These are phyloP conservation scores for Prunella vulgaris DNA, from an alignment of 257 asterid species.

Conservation along the genomic window DNA sequence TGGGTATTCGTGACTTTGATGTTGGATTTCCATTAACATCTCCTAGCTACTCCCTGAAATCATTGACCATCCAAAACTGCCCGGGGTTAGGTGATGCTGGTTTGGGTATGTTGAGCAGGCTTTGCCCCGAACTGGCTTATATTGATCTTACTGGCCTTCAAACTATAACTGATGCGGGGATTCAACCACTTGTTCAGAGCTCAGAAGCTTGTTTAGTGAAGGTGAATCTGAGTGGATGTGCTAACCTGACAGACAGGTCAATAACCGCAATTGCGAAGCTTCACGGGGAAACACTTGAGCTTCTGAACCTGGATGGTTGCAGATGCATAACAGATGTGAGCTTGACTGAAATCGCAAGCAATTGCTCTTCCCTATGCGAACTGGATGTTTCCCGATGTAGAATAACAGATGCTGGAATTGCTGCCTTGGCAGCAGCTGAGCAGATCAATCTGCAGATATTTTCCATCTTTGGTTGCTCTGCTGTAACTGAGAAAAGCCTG, in stretches of 20 bases:
- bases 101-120: slow-evolving; percentile 41
- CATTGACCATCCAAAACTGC: slow-evolving; percentile 59
- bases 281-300: slow-evolving; percentile 65
- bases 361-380: slow-evolving; percentile 51
- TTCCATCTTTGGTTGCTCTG: slow-evolving; percentile 50
- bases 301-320: slow-evolving; percentile 67
- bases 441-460: slow-evolving; percentile 48
- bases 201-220: slow-evolving; percentile 52
- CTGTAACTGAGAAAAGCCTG: slow-evolving; percentile 46
- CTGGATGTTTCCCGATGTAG: slow-evolving; percentile 61
- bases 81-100: slow-evolving; percentile 61
- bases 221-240: slow-evolving; percentile 60
- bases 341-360: slow-evolving; percentile 46
- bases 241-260: slow-evolving; percentile 54
- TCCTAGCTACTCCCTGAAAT: slow-evolving; percentile 47
- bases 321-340: slow-evolving; percentile 46
- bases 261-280: slow-evolving; percentile 44
- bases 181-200: slow-evolving; percentile 47
- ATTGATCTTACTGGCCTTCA: slow-evolving; percentile 47
- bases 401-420: slow-evolving; percentile 56
- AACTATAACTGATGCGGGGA: slow-evolving; percentile 55
- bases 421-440: slow-evolving; percentile 40
- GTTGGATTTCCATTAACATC: slow-evolving; percentile 29
- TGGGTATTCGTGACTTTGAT: slow-evolving; percentile 48
- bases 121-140: slow-evolving; percentile 58